A percentile compares a stretch with the other conserved stretches of the same genome.
Conservation (phyloP, 2,329 filamentous ascomycete genomes). For the Xylariaceae sp. region DNA sequence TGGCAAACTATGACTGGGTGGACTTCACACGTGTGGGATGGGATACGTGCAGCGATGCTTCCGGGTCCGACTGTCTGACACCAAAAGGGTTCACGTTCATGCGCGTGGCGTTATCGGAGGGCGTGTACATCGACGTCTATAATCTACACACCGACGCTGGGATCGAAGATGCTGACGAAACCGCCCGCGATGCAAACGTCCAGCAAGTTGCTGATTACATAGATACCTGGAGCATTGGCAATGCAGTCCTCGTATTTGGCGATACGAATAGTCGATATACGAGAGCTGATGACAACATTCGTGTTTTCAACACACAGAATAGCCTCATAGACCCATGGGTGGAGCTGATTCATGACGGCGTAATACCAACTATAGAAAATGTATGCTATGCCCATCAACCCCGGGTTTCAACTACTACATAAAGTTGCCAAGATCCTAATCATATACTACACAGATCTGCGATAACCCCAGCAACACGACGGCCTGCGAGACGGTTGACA, state of each 20-base stretch:
- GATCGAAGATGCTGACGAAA: constrained; percentile 46
- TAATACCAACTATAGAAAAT: constrained; percentile 39
- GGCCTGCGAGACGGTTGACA: constrained; percentile 64
- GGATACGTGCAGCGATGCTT: constrained; percentile 53
- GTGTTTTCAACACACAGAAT: constrained; percentile 46
- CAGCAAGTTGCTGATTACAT: constrained; percentile 58
- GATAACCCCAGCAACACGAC: constrained; percentile 52
- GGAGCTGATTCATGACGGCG: constrained; percentile 46
- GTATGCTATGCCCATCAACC: too few relatives aligned
- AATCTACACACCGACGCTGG: constrained; percentile 66
- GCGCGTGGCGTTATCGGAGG: constrained; percentile 49
- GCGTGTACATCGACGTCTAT: constrained; percentile 59
- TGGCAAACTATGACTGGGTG: constrained; percentile 56
- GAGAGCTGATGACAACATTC: constrained; percentile 49
- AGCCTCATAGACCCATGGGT: constrained; percentile 58
- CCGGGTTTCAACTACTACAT: too few relatives aligned
- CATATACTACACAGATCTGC: constrained; percentile 38
- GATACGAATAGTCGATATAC: constrained; percentile 66
- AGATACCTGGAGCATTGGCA: constrained; percentile 50
- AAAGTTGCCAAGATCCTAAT: too few relatives aligned
- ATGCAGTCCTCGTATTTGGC: constrained; percentile 60
- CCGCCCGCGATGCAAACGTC: constrained; percentile 56
- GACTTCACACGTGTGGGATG: constrained; percentile 57
- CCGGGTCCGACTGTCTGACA: constrained; percentile 58
- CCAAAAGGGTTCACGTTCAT: constrained; percentile 69